Evolutionary conservation across 306 rosid species (phyloP), one percentile per base, ranked within the genome.

Genomic region (Oxytropis ochrocephala): DNA sequence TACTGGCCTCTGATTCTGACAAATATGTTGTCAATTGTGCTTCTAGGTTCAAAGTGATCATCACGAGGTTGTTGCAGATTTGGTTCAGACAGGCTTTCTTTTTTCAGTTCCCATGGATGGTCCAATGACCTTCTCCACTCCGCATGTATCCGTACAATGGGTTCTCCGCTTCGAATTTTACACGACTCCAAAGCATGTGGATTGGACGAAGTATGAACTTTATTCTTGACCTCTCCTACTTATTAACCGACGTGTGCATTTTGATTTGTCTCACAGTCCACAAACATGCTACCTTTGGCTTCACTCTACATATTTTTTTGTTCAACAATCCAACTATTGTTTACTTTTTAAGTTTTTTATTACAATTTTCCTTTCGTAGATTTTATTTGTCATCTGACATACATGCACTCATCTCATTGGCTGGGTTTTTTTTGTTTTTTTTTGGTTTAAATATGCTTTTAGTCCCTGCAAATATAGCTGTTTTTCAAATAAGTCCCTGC

Each of bases 41-140:
- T 84, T 84, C 78, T 79, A 95, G 97, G 89, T 95, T 79, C 99
- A 89, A 79, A 89, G 97, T 75, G 99, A 95, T 75, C 96, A 95
- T 80, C 85, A 81, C 16, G 99, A 95, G 89, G 95, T 95, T 51
- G 97, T 95, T 77, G 95, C 97, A 0, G 99, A 91, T 85, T 80
- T 95, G 79, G 74, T 86, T 64, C 99, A 95, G 81, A 89, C 99
- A 73, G 87, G 99, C 82, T 95, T 95, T 78, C 91, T 95, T n/a
- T 95, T 95, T 67, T 95, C 99, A 29, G 78, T 95, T 69, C 99
- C 99, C 32, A 87, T 84, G 95, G 97, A 95, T 81, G 99, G 99
- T 43, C 99, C 99, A 14, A 95, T 95, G 99, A 87, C 96, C 27
- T 91, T 95, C 86, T 83, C 96, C 75, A 95, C 99, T 82, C 91